Conservation (phyloP, 305 asterid species). For the Ilex paraguariensis region DNA sequence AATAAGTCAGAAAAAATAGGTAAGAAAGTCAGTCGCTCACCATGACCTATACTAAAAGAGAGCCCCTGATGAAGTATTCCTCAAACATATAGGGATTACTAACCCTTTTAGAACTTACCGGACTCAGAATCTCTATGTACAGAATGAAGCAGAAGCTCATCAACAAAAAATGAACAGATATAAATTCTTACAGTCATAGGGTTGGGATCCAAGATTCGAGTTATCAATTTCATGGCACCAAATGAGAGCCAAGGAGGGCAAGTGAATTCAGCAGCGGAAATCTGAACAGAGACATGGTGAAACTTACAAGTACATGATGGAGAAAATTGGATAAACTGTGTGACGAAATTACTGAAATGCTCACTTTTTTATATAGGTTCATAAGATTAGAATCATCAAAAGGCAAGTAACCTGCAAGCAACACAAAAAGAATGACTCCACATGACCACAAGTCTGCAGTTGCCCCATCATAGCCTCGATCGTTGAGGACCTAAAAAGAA, state of each 20-base stretch:
- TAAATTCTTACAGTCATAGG: conserved; percentile 56
- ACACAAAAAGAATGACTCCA: conserved; percentile 91
- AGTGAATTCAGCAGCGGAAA: conserved; percentile 75
- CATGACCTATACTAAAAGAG: too few species aligned
- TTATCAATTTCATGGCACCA: conserved; percentile 67
- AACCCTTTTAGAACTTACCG: too few species aligned
- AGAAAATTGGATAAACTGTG: conserved; percentile 1
- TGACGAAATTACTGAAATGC: conserved; percentile 18
- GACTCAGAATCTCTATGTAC: too few species aligned
- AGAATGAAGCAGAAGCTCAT: neutral
- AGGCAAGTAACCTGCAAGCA: conserved; percentile 98
- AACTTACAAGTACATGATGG: conserved; percentile 11
- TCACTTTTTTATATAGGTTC: conserved; percentile 80
- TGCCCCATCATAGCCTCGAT: conserved; percentile 87
- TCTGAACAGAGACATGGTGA: conserved; percentile 36
- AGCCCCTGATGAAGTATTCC: too few species aligned
- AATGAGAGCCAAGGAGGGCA: conserved; percentile 96
- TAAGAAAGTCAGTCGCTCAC: too few species aligned
- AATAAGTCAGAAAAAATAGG: too few species aligned
- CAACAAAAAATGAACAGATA: neutral
- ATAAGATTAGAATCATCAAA: conserved; percentile 86
- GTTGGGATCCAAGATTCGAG: conserved; percentile 76
- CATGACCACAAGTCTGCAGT: conserved; percentile 96
- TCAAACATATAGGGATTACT: too few species aligned
- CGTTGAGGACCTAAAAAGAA: conserved; percentile 62